Percentiles rank a stretch among this genome's conserved stretches.
phyloP scores from a whole-genome alignment of 345 rosid genomes.

The Kernera saxatilis region DNA sequence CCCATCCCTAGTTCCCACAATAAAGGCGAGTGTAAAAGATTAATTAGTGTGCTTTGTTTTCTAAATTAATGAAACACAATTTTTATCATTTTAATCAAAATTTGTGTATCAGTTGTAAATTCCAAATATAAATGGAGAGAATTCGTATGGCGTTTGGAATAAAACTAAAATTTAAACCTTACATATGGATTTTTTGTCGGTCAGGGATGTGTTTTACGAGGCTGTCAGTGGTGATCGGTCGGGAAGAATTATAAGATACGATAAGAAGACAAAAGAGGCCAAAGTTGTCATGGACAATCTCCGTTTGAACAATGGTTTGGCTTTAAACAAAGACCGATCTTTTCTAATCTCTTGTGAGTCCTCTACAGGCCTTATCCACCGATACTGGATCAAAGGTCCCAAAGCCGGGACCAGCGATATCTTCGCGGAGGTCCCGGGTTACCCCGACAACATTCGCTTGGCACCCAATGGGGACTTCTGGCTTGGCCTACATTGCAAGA shows the following conservation, averaged over 20 bases:
- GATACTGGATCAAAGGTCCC: conserved; percentile 47
- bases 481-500: conserved; percentile 29
- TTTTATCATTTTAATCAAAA: too few relatives aligned
- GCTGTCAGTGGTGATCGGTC: neutral
- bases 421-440: conserved; percentile 47
- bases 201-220: conserved; percentile 41
- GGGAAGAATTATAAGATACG: conserved; percentile 28
- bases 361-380: conserved; percentile 23
- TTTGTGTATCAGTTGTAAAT: too few relatives aligned
- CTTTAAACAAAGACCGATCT: conserved; percentile 51
- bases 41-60: too few relatives aligned
- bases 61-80: too few relatives aligned
- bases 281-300: conserved; percentile 32
- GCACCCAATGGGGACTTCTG: conserved; percentile 32
- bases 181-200: too few relatives aligned
- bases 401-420: conserved; percentile 33
- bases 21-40: too few relatives aligned
- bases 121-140: too few relatives aligned
- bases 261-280: conserved; percentile 28
- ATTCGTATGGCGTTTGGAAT: too few relatives aligned
- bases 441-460: conserved; percentile 58
- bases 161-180: too few relatives aligned
- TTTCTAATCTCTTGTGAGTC: conserved; percentile 49
- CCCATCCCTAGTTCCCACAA: too few relatives aligned
- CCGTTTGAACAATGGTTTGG: conserved; percentile 63